Evolutionary conservation across 768 basidiomycete species (phyloP).

Genomic region (Lyophyllum atratum): DNA sequence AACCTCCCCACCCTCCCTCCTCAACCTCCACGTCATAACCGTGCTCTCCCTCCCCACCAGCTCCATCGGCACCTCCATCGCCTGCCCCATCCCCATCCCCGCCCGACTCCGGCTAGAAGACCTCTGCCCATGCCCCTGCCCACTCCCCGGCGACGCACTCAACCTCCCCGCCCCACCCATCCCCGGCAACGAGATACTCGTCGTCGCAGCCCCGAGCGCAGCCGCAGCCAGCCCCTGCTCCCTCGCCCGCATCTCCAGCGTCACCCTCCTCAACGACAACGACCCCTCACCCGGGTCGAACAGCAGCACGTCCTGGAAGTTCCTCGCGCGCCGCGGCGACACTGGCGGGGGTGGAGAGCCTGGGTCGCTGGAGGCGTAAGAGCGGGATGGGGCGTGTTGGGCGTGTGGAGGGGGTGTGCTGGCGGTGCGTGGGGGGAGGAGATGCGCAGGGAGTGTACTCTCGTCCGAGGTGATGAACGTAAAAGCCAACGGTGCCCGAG

Average conservation of each 20-base stretch:
- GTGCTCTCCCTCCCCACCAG: conserved; percentile 36
- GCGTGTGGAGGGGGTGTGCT: conserved; percentile 9
- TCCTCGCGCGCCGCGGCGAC: conserved; percentile 35
- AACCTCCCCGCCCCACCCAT: conserved; percentile 43
- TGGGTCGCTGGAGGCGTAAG: conserved; percentile 21
- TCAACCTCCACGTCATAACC: conserved; percentile 70
- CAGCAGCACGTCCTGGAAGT: conserved; percentile 66
- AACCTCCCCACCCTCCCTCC: conserved; percentile 58
- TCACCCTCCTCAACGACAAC: conserved; percentile 57
- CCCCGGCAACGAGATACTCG: conserved; percentile 65
- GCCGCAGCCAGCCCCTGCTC: conserved; percentile 21
- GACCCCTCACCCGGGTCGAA: conserved; percentile 63
- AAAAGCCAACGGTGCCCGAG: conserved; percentile 50
- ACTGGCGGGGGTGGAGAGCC: conserved; percentile 22
- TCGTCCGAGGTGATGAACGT: conserved; percentile 48
- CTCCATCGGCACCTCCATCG: conserved; percentile 30
- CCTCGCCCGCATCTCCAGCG: conserved; percentile 39
- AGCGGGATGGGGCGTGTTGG: not conserved
- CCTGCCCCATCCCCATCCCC: conserved; percentile 1
- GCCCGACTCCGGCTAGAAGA: not conserved
- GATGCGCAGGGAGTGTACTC: conserved; percentile 34
- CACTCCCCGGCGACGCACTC: conserved; percentile 33
- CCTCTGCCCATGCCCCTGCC: not conserved
- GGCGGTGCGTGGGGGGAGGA: conserved; percentile 30
- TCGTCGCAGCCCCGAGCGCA: conserved; percentile 46